Conservation (phyloP, 371 early-diverging fungal species). For the Circinella minor region DNA sequence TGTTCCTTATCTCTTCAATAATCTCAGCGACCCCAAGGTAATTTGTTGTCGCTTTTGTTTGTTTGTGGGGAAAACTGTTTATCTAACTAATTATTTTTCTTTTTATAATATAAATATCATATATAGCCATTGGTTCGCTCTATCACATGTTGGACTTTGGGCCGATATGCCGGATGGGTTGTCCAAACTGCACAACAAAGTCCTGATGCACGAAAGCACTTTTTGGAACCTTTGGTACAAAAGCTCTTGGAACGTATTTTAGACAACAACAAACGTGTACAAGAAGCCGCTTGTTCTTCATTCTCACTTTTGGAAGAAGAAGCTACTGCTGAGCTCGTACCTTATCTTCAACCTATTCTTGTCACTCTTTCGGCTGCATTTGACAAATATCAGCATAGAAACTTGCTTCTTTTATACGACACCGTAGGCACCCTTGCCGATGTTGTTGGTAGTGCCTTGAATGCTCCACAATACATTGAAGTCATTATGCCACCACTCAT, state of each 20-base stretch:
- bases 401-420: constrained; percentile 90
- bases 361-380: constrained; percentile 79
- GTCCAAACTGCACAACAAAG: constrained; percentile 57
- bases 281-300: constrained; percentile 93
- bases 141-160: constrained; percentile 98
- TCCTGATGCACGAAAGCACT: constrained; percentile 64
- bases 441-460: constrained; percentile 80
- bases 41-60: not conserved
- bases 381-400: constrained; percentile 84
- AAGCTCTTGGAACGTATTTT: constrained; percentile 76
- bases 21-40: constrained; percentile 82
- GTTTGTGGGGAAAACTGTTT: constrained; percentile 4
- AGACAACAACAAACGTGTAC: constrained; percentile 93
- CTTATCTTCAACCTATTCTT: constrained; percentile 84
- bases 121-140: constrained; percentile 88
- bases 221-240: constrained; percentile 82
- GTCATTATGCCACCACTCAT: constrained; percentile 86
- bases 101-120: not conserved
- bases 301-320: constrained; percentile 90
- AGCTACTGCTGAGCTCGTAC: constrained; percentile 73
- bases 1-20: constrained; percentile 82
- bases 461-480: constrained; percentile 73
- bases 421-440: constrained; percentile 92
- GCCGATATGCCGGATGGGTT: constrained; percentile 90
- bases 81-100: not conserved